Evolutionary conservation across 352 stramenopile species (phyloP), one percentile per base, ranked within the genome.

Genomic region (Peronospora belbahrii): DNA sequence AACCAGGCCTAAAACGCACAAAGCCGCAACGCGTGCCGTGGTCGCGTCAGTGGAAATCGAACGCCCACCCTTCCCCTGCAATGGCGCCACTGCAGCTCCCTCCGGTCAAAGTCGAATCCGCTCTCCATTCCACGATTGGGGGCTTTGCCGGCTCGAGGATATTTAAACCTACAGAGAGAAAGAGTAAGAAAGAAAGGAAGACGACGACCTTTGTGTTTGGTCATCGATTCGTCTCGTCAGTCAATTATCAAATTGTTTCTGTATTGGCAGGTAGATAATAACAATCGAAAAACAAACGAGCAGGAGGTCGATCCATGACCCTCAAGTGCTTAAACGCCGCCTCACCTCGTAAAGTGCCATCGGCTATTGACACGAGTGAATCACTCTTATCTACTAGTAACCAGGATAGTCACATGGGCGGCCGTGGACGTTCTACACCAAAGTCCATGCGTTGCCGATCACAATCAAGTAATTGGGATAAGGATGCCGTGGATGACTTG

Each of bases 391-490:
- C 49, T 17, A 27, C 17, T 3, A 49, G 28, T 30, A 62, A 54
- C 39, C 53, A 65, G 42, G 19, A 23, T 28, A 39, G 19, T 37
- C 37, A 48, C 30, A 52, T 57, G 42, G 47, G 51, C 10, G 47
- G 51, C 10, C 56, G 46, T 34, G 40, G 45, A 24, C 60, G 42
- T 24, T 30, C 20, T 8, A 42, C 53, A 22, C 40, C 58, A 18
- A 48, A 59, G 59, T 71, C 48, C 10, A 50, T 45, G 10, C 71
- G 76, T 8, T 63, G 61, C 40, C 73, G 71, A 11, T 77, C 73
- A 39, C 53, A 84, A 32, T 89, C 78, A 35, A 85, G 61, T 35
- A 85, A 68, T 54, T 82, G 64, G 72, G 69, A 84, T 23, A 71
- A 69, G 14, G 57, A 68, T 32, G 43, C 24, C 5, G 55, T 69